Evolutionary conservation across 108 stramenopile genomes (phyloP), one percentile per base, ranked within the genome.

Genomic region (Fistulifera solaris): DNA sequence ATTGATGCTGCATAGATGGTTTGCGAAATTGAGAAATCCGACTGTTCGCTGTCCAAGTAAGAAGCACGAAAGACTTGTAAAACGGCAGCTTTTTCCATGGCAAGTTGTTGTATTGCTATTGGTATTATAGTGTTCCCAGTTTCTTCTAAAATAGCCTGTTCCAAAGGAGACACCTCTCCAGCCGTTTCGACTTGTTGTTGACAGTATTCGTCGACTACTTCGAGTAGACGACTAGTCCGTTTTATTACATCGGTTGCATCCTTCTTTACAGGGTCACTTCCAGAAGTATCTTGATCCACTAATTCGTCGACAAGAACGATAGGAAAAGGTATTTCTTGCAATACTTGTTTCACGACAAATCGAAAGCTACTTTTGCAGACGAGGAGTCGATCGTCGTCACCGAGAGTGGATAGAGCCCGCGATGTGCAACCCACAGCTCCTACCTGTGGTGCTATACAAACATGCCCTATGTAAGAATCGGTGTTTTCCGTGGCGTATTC

Each of bases 251-350:
- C 24, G 1, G 46, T 35, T 27, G 55, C 43, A 52, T 44, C 55
- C 17, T 19, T 40, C 12, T 48, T 46, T 0, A 60, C 66, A n/a
- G n/a, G n/a, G n/a, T n/a, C n/a, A n/a, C n/a, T n/a, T n/a, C n/a
- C 31, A 8, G 31, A 52, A 17, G 54, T 50, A 38, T 73, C 77
- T 15, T 77, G 75, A 27, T 73, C 72, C 11, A 46, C 59, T 24
- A 90, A 50, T 70, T 90, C 88, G 55, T 90, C 88, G 0, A 90
- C 88, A 52, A 84, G 66, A 6, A 69, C 88, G 44, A 86, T 65
- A 17, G 79, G 78, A 67, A 77, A 90, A 0, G 88, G 88, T 47
- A 90, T 75, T 18, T 75, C 65, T 15, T 64, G 62, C 22, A 80
- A 55, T 1, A 90, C 62, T 62, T 86, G 76, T 43, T 72, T 81